These are phyloP conservation scores for Chlorella variabilis DNA, from an alignment of 163 green algal genomes.

Conservation along the genomic window DNA sequence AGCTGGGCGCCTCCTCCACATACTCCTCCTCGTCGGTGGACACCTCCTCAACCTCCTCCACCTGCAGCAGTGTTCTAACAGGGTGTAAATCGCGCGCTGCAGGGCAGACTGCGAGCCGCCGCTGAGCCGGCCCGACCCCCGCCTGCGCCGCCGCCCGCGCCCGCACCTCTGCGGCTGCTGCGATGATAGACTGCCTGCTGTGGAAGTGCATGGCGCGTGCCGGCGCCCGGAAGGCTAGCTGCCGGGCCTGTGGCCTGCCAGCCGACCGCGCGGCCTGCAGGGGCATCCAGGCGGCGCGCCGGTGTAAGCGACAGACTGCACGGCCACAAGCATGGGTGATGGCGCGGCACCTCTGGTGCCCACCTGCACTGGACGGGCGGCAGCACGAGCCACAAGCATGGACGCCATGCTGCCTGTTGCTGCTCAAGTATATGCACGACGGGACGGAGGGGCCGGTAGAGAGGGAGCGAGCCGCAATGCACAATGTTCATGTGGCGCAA, in stretches of 20 bases:
- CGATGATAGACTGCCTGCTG: conserved; percentile 23
- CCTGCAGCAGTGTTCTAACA: too few relatives aligned
- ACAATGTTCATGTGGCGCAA: neutral
- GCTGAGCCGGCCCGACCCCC: too few relatives aligned
- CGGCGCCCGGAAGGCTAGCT: conserved; percentile 25
- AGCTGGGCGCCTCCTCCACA: conserved; percentile 1
- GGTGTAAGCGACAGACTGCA: too few relatives aligned
- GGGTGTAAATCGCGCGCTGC: too few relatives aligned
- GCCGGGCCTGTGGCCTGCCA: conserved; percentile 8
- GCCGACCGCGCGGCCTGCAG: conserved; percentile 16
- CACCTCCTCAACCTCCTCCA: conserved; percentile 18
- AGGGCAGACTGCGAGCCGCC: neutral
- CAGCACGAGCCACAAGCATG: conserved; percentile 9
- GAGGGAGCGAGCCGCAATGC: too few relatives aligned
- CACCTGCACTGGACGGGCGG: conserved; percentile 17
- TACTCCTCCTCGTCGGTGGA: conserved; percentile 8
- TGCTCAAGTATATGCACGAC: neutral
- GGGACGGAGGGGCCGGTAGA: neutral
- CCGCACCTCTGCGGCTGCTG: conserved; percentile 36
- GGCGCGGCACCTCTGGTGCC: neutral
- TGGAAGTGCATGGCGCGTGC: conserved; percentile 36
- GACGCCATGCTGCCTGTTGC: conserved; percentile 7
- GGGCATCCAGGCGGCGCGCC: neutral
- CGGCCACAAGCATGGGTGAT: neutral
- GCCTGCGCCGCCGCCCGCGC: too few relatives aligned